phyloP scores from a whole-genome alignment of 2,329 filamentous ascomycete genomes.

The Chaetomium strumarium region DNA sequence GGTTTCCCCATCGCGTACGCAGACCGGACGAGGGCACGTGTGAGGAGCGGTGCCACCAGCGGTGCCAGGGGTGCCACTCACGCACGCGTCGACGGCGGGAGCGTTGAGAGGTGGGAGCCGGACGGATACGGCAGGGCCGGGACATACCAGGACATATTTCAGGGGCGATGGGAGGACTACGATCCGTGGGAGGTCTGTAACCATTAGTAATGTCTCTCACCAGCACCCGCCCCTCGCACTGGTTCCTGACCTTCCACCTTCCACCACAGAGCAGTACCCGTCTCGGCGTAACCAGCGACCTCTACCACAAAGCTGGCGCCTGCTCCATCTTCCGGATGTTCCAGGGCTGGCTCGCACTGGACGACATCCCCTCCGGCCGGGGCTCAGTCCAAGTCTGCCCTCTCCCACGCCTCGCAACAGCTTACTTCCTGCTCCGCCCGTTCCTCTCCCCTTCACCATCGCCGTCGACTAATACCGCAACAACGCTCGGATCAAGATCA shows the following conservation, averaged over 20 bases:
- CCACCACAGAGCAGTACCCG: constrained; percentile 42
- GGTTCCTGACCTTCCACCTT: not conserved
- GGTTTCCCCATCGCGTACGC: constrained; percentile 52
- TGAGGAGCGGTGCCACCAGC: constrained; percentile 9
- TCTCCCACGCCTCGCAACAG: constrained; percentile 63
- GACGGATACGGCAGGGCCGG: constrained; percentile 51
- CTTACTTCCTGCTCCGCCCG: constrained; percentile 71
- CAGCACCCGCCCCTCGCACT: not conserved
- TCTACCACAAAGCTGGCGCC: constrained; percentile 67
- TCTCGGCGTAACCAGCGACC: constrained; percentile 57
- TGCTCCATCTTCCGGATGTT: constrained; percentile 73
- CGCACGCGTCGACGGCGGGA: constrained; percentile 59
- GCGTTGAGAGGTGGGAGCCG: constrained; percentile 61
- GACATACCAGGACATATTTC: constrained; percentile 61
- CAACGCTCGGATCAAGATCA: constrained; percentile 20
- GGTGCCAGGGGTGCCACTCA: constrained; percentile 44
- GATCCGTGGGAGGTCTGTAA: constrained; percentile 65
- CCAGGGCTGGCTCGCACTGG: constrained; percentile 70
- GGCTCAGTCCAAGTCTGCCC: constrained; percentile 62
- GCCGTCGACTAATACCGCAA: constrained; percentile 24
- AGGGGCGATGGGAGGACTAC: constrained; percentile 67
- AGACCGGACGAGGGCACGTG: constrained; percentile 52
- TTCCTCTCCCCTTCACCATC: constrained; percentile 50
- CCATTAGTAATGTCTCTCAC: not conserved
- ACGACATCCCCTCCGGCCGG: constrained; percentile 38